Base-by-base conservation (phyloP, 805 yeast species). In the Yamadazyma takamatsuzukensis region DNA sequence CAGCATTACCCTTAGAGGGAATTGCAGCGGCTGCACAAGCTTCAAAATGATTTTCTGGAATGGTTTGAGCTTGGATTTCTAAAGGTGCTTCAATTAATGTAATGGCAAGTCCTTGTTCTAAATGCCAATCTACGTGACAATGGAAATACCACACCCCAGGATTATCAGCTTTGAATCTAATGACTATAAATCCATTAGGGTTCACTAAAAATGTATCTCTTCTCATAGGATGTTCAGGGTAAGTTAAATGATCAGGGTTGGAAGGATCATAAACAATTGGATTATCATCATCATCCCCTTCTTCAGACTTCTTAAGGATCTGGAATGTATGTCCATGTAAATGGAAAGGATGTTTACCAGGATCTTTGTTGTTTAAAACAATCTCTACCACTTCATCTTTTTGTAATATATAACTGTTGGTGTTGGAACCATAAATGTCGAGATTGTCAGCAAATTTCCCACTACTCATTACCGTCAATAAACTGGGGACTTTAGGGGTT, bases 111-210 rank as follows among this genome's bases (percentile, higher is more conserved):
- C 98, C 98, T 69, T 93, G 97, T 52, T 80, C 74, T 70, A 90
- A 74, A 68, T 93, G 98, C 98, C 98, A 90, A 59, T 93, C 97
- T 52, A 93, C 83, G 59, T 90, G 98, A 64, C 98, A 90, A 68
- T 90, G 98, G 94, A 93, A 93, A 60, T 80, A 76, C 98, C 97
- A 90, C 27, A 89, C 89, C 68, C 98, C 98, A 19, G 97, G 98
- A 60, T 93, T 93, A 56, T 83, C 80, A 33, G 97, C 95, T 53
- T 74, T 76, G 72, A 88, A 90, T 56, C 97, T 76, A 42, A 90
- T 53, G 19, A 86, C 89, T 51, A 88, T 73, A 65, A 85, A 80
- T 2, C 96, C 88, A 54, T 84, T 84, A 17, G 95, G 88, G 54
- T 78, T 74, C 29, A 84, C 85, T 49, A 78, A 81, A 8, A 83